Evolutionary conservation across 2,329 filamentous ascomycete genomes (phyloP), one percentile per base, ranked within the genome.

Genomic region (Monilinia polystroma): DNA sequence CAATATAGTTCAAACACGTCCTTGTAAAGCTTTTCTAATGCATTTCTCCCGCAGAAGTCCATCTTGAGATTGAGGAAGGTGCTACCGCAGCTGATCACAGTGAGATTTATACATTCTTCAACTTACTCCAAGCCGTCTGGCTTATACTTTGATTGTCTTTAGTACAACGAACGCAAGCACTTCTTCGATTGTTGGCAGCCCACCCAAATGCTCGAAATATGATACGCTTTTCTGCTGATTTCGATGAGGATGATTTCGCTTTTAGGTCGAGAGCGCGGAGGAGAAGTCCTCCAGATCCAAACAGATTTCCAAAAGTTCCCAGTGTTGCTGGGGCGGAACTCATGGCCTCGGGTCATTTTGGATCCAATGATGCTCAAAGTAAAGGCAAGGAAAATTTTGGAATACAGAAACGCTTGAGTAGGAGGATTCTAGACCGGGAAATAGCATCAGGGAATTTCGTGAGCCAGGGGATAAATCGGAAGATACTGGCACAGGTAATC

Each of bases 281-380:
- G 63, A 75, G 75, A 14, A 71, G 70, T 1, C 73, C 73, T 11
- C 80, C 78, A n/a, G 83, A 87, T 67, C 82, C 82, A 2, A 78
- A 87, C 69, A 80, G 85, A 55, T 93, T 93, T 68, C 92, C 93
- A n/a, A 90, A 90, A 72, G 87, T 97, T 0, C 94, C 94, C 0
- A 97, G 89, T 73, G 87, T 90, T 14, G 83, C 87, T 69, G 94
- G 95, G 10, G 82, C 79, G 59, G 86, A 89, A 72, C 80, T 98
- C 69, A 97, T 98, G 93, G 82, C 86, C 51, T 90, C 88, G 41
- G 94, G 94, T 1, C 82, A 81, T 2, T 98, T 97, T 78, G 94
- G 94, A 45, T 82, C 82, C 23, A 90, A 87, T 67, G 84, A 89
- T 55, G 78, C 81, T 67, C 80, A 81, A 72, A 81, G 80, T 71